Conservation (phyloP, 2,329 filamentous ascomycete species). For the Hymenoscyphus salicellus region DNA sequence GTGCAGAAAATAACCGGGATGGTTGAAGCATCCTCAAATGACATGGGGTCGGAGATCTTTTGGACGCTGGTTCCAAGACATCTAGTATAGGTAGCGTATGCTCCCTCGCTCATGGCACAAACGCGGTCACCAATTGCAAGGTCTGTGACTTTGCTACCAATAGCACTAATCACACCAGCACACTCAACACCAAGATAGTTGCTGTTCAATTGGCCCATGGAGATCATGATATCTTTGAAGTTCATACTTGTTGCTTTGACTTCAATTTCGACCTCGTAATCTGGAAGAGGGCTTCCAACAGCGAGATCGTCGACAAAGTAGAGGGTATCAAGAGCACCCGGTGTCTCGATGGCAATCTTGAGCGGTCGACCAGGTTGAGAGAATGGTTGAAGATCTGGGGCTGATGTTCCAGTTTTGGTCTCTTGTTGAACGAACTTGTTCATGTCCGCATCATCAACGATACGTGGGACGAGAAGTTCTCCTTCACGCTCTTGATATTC, state of each 20-base stretch:
- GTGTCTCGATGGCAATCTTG: slow-evolving; percentile 27
- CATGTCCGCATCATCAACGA: slow-evolving; percentile 30
- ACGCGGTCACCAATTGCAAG: slow-evolving; percentile 38
- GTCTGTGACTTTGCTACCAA: slow-evolving; percentile 33
- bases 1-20: slow-evolving; percentile 33
- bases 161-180: slow-evolving; percentile 35
- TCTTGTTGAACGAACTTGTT: slow-evolving; percentile 43
- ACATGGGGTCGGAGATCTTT: slow-evolving; percentile 28
- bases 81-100: slow-evolving; percentile 35
- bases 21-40: slow-evolving; percentile 31
- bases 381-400: slow-evolving; percentile 42
- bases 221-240: slow-evolving; percentile 34
- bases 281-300: slow-evolving; percentile 18
- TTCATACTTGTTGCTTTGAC: slow-evolving; percentile 36
- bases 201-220: slow-evolving; percentile 35
- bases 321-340: slow-evolving; percentile 30
- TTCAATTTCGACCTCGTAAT: slow-evolving; percentile 29
- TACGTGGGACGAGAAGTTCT: slow-evolving; percentile 30
- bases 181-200: slow-evolving; percentile 37
- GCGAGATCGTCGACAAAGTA: slow-evolving; percentile 31
- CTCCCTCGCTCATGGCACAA: slow-evolving; percentile 34
- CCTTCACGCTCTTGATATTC: slow-evolving; percentile 30
- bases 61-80: slow-evolving; percentile 30
- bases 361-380: slow-evolving; percentile 29
- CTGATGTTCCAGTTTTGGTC: slow-evolving; percentile 38